Percentiles rank a stretch among this genome's conserved stretches.
Evolutionary conservation across 192 early-diverging fungal genomes (phyloP).

Genomic region (Coemansia sp.): DNA sequence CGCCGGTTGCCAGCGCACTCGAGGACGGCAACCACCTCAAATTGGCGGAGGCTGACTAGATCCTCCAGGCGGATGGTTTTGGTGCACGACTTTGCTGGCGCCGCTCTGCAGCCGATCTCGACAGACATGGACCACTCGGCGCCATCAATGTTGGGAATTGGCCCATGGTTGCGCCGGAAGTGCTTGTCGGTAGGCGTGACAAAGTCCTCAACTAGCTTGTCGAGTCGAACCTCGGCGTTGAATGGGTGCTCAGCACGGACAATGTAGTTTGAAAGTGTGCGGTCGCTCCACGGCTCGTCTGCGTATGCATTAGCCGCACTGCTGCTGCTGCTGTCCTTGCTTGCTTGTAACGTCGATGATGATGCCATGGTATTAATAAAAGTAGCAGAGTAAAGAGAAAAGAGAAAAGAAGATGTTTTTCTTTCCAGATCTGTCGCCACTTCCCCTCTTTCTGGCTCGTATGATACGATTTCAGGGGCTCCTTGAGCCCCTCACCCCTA

Average conservation of each 20-base stretch:
- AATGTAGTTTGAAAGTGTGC: slow-evolving; percentile 62
- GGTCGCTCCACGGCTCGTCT: slow-evolving; percentile 70
- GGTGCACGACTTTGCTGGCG: slow-evolving; percentile 26
- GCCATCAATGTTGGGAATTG: slow-evolving; percentile 76
- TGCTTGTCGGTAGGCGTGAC: slow-evolving; percentile 78
- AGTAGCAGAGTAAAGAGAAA: neutral
- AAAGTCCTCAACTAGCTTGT: slow-evolving; percentile 62
- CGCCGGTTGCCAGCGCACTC: slow-evolving; percentile 88
- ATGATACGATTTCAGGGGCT: neutral
- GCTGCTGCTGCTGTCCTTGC: slow-evolving; percentile 1
- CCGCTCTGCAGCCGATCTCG: slow-evolving; percentile 31
- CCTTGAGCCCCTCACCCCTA: neutral
- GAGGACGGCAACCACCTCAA: slow-evolving; percentile 65
- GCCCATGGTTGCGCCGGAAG: slow-evolving; percentile 89
- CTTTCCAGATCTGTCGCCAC: neutral
- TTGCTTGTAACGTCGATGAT: neutral
- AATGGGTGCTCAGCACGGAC: slow-evolving; percentile 74
- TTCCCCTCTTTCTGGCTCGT: neutral
- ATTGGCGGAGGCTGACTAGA: slow-evolving; percentile 59
- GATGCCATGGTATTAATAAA: neutral
- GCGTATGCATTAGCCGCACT: slow-evolving; percentile 40
- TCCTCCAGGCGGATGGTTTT: slow-evolving; percentile 58
- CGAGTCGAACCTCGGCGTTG: slow-evolving; percentile 80
- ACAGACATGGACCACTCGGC: slow-evolving; percentile 64
- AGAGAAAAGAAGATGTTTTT: neutral